Conservation (phyloP, 345 rosid species). For the Syzygium aqueum region DNA sequence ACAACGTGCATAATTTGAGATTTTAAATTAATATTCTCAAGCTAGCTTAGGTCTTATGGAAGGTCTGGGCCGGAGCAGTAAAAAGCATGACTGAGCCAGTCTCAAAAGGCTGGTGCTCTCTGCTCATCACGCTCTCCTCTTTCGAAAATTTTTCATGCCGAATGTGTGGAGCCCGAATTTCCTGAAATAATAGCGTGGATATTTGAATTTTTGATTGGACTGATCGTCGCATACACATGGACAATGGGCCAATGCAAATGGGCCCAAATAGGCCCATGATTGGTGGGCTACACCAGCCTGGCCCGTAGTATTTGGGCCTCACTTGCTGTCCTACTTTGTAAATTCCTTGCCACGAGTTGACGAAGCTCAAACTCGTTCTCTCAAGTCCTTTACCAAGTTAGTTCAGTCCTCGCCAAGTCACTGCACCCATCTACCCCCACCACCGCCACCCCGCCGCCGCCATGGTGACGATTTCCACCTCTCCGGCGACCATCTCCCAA, state of each 20-base stretch:
- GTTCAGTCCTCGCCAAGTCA: not conserved
- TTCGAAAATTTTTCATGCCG: not conserved
- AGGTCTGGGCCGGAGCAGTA: not conserved
- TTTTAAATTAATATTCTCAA: not conserved
- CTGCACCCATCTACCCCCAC: not conserved
- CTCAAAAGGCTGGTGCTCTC: not conserved
- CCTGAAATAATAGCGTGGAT: not conserved
- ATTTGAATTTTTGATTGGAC: not conserved
- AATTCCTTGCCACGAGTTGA: not conserved
- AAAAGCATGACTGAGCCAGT: not conserved
- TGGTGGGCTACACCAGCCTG: not conserved
- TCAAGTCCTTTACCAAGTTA: not conserved
- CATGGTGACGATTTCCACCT: not conserved
- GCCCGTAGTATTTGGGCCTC: not conserved
- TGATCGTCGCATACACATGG: not conserved
- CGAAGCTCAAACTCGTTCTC: not conserved
- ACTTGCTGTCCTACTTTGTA: not conserved
- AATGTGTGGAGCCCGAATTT: not conserved
- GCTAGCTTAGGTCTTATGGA: not conserved
- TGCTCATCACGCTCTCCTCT: not conserved
- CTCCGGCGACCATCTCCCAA: not conserved
- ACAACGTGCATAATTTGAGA: too few species aligned
- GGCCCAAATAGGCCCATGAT: not conserved
- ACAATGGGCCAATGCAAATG: not conserved
- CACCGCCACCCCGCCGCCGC: not conserved